Evolutionary conservation across 257 asterid species (phyloP).

Genomic region (Solanum peruvianum): DNA sequence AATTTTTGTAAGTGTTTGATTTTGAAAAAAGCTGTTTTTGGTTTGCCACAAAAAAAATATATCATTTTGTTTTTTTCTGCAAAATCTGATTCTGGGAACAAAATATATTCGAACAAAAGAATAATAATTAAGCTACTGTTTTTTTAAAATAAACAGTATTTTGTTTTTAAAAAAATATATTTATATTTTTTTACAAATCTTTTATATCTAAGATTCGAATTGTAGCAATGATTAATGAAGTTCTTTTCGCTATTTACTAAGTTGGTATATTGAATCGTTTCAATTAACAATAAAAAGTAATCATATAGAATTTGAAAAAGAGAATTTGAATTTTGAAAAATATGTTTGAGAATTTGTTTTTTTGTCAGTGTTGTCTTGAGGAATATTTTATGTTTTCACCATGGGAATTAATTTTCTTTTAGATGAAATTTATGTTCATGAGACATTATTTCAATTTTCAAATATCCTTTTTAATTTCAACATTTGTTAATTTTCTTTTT

Average conservation of each 20-base stretch:
- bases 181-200: neutral
- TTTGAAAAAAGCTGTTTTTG: neutral
- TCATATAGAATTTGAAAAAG: neutral
- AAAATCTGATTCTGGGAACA: neutral
- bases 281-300: neutral
- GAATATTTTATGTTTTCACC: neutral
- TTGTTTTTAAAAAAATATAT: too few species aligned
- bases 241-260: neutral
- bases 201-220: neutral
- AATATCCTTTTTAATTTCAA: neutral
- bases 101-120: neutral
- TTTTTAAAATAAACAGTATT: too few species aligned
- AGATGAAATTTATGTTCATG: neutral
- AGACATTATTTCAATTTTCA: neutral
- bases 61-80: neutral
- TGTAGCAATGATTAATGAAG: neutral
- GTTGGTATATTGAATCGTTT: neutral
- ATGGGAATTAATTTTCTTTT: neutral
- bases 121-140: neutral
- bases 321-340: neutral
- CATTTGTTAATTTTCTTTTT: neutral
- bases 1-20: neutral
- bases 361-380: neutral
- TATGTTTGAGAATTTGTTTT: neutral
- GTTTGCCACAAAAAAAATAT: neutral